Percentiles rank a stretch among this genome's conserved stretches.
Conservation (phyloP, 495 filamentous ascomycete species). For the Lophiostoma macrostomum region DNA sequence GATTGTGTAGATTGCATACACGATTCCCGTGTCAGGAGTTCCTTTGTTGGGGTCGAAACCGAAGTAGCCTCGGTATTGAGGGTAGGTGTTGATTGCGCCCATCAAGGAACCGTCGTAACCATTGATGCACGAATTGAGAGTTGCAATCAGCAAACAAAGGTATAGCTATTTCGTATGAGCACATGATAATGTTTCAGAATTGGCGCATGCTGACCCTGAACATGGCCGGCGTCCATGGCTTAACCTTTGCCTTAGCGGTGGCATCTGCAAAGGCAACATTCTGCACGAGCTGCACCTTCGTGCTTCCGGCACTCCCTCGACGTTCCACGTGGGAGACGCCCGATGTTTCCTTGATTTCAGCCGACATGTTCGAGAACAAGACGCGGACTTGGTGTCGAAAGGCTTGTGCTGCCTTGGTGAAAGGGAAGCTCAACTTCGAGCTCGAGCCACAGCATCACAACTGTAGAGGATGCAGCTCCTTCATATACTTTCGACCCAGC, state of each 20-base stretch:
- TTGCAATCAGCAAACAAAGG: constrained; percentile 44
- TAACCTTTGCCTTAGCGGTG: constrained; percentile 23
- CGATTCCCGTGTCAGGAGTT: constrained; percentile 48
- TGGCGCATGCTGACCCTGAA: constrained; percentile 22
- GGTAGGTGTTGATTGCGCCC: constrained; percentile 47
- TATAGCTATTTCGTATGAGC: constrained; percentile 40
- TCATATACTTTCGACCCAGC: constrained; percentile 15
- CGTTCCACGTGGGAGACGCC: constrained; percentile 16
- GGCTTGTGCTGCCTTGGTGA: background rate
- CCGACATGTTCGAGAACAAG: constrained; percentile 2
- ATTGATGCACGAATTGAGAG: constrained; percentile 50
- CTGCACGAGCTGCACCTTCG: constrained; percentile 29
- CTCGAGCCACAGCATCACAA: constrained; percentile 17
- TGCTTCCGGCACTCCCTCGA: constrained; percentile 9
- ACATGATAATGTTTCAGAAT: background rate
- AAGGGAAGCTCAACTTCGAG: constrained; percentile 11
- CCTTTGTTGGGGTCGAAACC: constrained; percentile 41
- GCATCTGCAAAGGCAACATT: constrained; percentile 37
- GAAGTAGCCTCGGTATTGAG: constrained; percentile 46
- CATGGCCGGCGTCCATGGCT: constrained; percentile 32
- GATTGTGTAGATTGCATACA: constrained; percentile 59
- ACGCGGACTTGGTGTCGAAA: background rate
- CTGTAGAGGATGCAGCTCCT: constrained; percentile 5
- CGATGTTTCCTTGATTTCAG: background rate
- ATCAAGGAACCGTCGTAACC: constrained; percentile 48